Evolutionary conservation across 306 rosid genomes (phyloP).

Genomic region (Quercus dentata): DNA sequence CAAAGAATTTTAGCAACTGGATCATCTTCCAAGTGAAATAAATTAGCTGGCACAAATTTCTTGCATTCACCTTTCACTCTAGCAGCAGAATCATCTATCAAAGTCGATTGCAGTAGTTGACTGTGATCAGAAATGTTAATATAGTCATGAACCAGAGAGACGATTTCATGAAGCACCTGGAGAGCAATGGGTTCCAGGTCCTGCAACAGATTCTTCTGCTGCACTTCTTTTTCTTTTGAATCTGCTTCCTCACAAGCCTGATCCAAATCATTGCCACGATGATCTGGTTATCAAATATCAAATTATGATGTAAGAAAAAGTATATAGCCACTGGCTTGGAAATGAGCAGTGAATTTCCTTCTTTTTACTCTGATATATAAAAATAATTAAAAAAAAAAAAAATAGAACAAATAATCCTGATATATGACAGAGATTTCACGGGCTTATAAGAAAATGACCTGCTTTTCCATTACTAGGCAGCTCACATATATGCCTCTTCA

Average conservation of each 20-base stretch:
- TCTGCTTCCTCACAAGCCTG: constrained; percentile 36
- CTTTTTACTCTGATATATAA: not conserved
- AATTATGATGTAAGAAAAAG: constrained; percentile 23
- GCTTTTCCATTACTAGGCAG: constrained; percentile 30
- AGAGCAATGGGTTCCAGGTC: constrained; percentile 56
- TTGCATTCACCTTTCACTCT: constrained; percentile 34
- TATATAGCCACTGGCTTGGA: constrained; percentile 8
- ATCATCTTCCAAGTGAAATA: constrained; percentile 57
- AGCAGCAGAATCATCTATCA: constrained; percentile 39
- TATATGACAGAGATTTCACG: constrained; percentile 14
- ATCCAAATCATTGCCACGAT: constrained; percentile 25
- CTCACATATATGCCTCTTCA: constrained; percentile 17
- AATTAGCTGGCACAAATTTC: constrained; percentile 22
- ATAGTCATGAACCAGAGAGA: constrained; percentile 71
- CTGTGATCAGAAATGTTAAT: constrained; percentile 37
- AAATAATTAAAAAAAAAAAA: not conserved
- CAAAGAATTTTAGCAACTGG: constrained; percentile 64
- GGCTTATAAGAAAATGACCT: constrained; percentile 41
- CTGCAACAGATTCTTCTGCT: constrained; percentile 35
- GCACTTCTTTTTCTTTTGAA: constrained; percentile 41
- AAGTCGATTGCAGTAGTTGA: constrained; percentile 39
- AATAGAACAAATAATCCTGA: not conserved
- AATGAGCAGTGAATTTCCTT: constrained; percentile 12
- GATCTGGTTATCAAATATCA: constrained; percentile 45
- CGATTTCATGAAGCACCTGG: constrained; percentile 81